Evolutionary conservation across 2,329 filamentous ascomycete species (phyloP), one percentile per base, ranked within the genome.

Genomic region (Penicillium crustosum): DNA sequence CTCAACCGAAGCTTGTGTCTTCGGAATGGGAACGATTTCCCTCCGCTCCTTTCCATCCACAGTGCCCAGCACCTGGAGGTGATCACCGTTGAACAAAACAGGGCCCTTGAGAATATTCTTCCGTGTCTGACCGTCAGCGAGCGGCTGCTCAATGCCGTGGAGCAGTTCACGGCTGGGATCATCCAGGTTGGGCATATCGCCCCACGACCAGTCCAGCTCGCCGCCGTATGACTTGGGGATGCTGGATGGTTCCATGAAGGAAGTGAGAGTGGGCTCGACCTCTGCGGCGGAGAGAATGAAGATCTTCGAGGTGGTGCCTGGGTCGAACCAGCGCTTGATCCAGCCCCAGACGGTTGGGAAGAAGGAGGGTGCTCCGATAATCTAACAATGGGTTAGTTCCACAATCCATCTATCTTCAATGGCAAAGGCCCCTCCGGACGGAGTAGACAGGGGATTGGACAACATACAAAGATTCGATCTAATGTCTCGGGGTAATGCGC

Each of bases 261-360:
- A 81, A 63, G 87, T 84, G 27, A 97, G 84, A 2, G 91, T 93
- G 17, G 88, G 79, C 65, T 87, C 84, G 53, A 95, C 88, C 75
- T 96, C 91, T 55, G 84, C 72, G 9, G 85, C 80, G 48, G 82
- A 82, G 54, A 97, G 85, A 67, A 97, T 94, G 75, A 96, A 96
- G 73, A 97, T 97, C 79, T 97, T 97, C 68, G 91, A 94, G 3
- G 92, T 90, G 35, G 93, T 97, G 61, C 92, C 91, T 7, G 93
- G 93, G 77, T 93, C 89, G 70, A 96, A 96, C 92, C 93, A 96
- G 70, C 89, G 88, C 82, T 96, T 96, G 77, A 96, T 84, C 91
- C 92, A 96, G 64, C 90, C 87, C 93, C 93, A 75, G 59, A 96
- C 90, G 3, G 91, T 96, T 49, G 89, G 89, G 80, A 96, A 96